These are phyloP conservation scores for Seiridium unicorne DNA, from an alignment of 2,329 filamentous ascomycete species.

Conservation along the genomic window DNA sequence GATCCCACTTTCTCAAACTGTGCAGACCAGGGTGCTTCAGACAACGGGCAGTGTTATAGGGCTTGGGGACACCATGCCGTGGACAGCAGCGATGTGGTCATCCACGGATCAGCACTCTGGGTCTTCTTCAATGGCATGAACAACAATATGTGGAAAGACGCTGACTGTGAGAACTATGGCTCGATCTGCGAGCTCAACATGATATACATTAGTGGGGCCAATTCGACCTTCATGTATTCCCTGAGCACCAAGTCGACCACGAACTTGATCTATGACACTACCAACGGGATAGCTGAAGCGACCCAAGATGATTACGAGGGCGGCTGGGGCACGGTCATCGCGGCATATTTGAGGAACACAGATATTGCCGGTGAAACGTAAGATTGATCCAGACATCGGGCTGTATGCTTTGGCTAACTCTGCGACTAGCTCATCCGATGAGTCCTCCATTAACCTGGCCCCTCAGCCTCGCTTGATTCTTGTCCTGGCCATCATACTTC, in stretches of 20 bases:
- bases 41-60: slow-evolving; percentile 25
- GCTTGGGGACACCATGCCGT: slow-evolving; percentile 20
- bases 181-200: slow-evolving; percentile 25
- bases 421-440: too few relatives aligned
- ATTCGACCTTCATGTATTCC: slow-evolving; percentile 25
- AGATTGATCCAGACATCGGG: background rate
- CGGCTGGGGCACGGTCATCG: slow-evolving; percentile 26
- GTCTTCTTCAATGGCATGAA: slow-evolving; percentile 32
- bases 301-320: slow-evolving; percentile 21
- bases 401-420: background rate
- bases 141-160: slow-evolving; percentile 18
- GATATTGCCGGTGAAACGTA: background rate
- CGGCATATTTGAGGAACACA: slow-evolving; percentile 23
- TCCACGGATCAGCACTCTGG: slow-evolving; percentile 32
- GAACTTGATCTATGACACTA: slow-evolving; percentile 26
- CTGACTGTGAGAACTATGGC: slow-evolving; percentile 18
- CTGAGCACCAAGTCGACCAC: slow-evolving; percentile 24
- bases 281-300: slow-evolving; percentile 14
- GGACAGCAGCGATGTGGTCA: slow-evolving; percentile 22
- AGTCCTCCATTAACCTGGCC: too few relatives aligned
- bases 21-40: slow-evolving; percentile 14
- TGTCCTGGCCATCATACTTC: too few relatives aligned
- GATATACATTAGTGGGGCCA: slow-evolving; percentile 22
- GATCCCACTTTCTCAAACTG: slow-evolving; percentile 30
- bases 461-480: too few relatives aligned